Conservation (phyloP, 371 early-diverging fungal species). For the Circinella minor region DNA sequence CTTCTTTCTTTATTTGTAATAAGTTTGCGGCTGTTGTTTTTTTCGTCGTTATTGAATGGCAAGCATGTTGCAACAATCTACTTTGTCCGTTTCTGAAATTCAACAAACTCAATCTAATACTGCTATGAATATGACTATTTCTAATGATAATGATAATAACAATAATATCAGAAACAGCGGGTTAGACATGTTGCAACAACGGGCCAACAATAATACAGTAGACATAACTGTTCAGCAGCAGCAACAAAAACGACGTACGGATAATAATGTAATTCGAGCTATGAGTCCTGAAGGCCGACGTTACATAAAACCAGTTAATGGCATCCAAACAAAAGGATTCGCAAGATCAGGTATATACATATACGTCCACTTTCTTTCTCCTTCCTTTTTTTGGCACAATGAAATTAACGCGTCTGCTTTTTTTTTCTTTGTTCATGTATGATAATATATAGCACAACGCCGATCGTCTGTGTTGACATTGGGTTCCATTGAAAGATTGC, state of each 20-base stretch:
- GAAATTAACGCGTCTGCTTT: background rate
- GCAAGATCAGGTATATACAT: conserved; percentile 47
- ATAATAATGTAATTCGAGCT: conserved; percentile 29
- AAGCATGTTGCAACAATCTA: conserved; percentile 18
- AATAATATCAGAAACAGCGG: background rate
- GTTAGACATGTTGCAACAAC: conserved; percentile 16
- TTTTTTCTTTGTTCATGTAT: background rate
- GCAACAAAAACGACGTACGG: background rate
- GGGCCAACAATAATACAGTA: conserved; percentile 1
- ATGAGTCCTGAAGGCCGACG: conserved; percentile 46
- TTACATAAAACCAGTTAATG: conserved; percentile 48
- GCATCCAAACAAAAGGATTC: conserved; percentile 54
- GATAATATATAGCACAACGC: conserved; percentile 37
- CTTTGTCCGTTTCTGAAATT: conserved; percentile 18
- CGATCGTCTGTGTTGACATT: conserved; percentile 54
- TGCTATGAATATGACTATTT: background rate
- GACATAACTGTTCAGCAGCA: background rate
- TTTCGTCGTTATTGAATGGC: conserved; percentile 5
- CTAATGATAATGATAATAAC: background rate
- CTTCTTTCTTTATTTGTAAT: background rate
- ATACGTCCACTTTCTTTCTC: background rate
- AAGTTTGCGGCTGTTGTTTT: background rate
- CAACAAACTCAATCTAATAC: background rate
- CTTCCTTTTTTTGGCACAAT: background rate
- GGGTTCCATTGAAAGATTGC: conserved; percentile 52